Percentiles rank a stretch among this genome's conserved stretches.
These are phyloP conservation scores for Psidium friedrichsthalianum DNA, from an alignment of 345 rosid species.

Conservation along the genomic window DNA sequence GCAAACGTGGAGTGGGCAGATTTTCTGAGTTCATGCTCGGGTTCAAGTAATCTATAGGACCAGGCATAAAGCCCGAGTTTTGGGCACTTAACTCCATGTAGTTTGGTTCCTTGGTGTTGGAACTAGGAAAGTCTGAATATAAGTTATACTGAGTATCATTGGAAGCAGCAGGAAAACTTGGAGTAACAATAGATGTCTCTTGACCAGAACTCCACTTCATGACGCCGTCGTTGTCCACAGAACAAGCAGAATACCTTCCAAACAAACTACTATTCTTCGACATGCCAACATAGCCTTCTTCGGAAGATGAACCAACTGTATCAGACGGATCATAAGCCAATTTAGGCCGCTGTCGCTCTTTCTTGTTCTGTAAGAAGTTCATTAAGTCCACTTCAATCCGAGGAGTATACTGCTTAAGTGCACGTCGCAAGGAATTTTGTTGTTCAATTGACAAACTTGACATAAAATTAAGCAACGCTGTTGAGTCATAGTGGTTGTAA, in stretches of 20 bases:
- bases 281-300: slow-evolving; percentile 62
- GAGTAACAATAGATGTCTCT: slow-evolving; percentile 37
- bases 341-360: slow-evolving; percentile 82
- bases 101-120: slow-evolving; percentile 41
- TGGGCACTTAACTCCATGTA: slow-evolving; percentile 32
- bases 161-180: slow-evolving; percentile 38
- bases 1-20: slow-evolving; percentile 35
- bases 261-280: slow-evolving; percentile 60
- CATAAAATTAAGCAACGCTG: slow-evolving; percentile 86
- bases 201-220: slow-evolving; percentile 83
- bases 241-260: slow-evolving; percentile 82
- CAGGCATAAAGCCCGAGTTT: slow-evolving; percentile 21
- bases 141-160: slow-evolving; percentile 60
- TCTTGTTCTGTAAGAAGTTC: slow-evolving; percentile 91
- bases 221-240: slow-evolving; percentile 66
- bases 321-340: slow-evolving; percentile 82
- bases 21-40: slow-evolving; percentile 35
- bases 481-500: slow-evolving; percentile 74
- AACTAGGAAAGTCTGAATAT: slow-evolving; percentile 39
- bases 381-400: slow-evolving; percentile 96
- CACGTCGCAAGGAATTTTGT: slow-evolving; percentile 87
- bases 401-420: slow-evolving; percentile 89
- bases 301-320: slow-evolving; percentile 87
- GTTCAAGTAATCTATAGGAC: slow-evolving; percentile 37
- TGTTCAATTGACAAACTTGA: slow-evolving; percentile 94